phyloP scores from a whole-genome alignment of 1,284 basidiomycete species.

The Schizophyllum commune region DNA sequence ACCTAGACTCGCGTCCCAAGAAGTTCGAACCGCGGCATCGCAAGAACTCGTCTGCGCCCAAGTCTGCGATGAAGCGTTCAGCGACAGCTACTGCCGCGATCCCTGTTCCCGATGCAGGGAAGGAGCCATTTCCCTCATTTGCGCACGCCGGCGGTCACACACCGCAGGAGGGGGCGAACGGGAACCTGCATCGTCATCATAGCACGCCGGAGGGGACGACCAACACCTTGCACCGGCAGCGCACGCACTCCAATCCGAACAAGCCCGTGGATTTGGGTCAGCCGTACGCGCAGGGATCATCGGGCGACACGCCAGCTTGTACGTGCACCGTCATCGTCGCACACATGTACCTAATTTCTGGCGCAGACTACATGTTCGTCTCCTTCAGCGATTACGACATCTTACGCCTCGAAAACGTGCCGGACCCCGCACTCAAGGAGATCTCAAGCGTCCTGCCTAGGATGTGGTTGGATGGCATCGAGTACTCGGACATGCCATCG shows the following conservation, averaged over 20 bases:
- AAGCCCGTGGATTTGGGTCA: too few species aligned
- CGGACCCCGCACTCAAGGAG: slow-evolving; percentile 33
- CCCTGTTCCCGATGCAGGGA: slow-evolving; percentile 10
- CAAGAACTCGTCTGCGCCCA: slow-evolving; percentile 32
- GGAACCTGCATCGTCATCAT: too few species aligned
- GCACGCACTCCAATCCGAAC: too few species aligned
- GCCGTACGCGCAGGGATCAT: too few species aligned
- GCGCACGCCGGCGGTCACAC: background rate
- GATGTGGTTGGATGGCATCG: slow-evolving; percentile 36
- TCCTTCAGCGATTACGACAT: slow-evolving; percentile 44
- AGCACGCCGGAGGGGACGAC: too few species aligned
- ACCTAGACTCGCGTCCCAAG: slow-evolving; percentile 1
- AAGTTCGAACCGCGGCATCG: slow-evolving; percentile 10
- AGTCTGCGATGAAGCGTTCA: slow-evolving; percentile 53
- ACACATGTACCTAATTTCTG: background rate
- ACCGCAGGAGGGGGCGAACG: too few species aligned
- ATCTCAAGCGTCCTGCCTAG: slow-evolving; percentile 30
- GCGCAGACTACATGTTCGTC: slow-evolving; percentile 48
- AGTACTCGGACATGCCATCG: slow-evolving; percentile 10
- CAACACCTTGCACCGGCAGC: too few species aligned
- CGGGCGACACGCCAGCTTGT: too few species aligned
- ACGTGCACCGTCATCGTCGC: too few species aligned
- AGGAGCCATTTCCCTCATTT: slow-evolving; percentile 11
- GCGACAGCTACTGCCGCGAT: slow-evolving; percentile 14
- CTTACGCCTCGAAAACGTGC: slow-evolving; percentile 36